These are phyloP conservation scores for Camelina laxa DNA, from an alignment of 345 rosid species.

Conservation along the genomic window DNA sequence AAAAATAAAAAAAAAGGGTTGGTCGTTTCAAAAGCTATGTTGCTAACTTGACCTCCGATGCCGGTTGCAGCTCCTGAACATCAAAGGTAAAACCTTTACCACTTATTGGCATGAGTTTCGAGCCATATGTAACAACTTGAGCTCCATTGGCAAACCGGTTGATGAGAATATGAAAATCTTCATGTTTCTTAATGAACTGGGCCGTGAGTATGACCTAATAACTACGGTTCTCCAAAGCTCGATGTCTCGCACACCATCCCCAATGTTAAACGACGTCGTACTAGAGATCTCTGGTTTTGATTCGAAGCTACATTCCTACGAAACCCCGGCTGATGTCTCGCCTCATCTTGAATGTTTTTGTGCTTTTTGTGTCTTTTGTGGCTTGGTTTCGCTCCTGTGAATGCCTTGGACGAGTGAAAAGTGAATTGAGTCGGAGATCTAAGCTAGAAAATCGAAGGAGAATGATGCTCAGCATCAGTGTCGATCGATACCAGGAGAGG, in stretches of 20 bases:
- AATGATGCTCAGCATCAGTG: too few species aligned
- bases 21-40: neutral
- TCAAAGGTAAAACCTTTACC: too few species aligned
- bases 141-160: too few species aligned
- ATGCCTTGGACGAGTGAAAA: too few species aligned
- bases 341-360: neutral
- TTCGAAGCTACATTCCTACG: neutral
- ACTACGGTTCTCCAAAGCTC: neutral
- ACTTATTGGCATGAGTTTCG: too few species aligned
- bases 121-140: too few species aligned
- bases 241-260: neutral
- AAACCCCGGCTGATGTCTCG: accelerated
- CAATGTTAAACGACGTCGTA: neutral
- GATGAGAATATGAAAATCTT: neutral
- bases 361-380: neutral
- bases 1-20: too few species aligned
- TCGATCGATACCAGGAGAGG: too few species aligned
- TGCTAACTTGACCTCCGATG: neutral
- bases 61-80: neutral
- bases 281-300: neutral
- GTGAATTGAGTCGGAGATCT: too few species aligned
- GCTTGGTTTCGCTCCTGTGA: too few species aligned
- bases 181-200: neutral
- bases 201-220: neutral
- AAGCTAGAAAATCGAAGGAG: too few species aligned